Conservation (phyloP, 352 stramenopile genomes). For the Globisporangium polare region DNA sequence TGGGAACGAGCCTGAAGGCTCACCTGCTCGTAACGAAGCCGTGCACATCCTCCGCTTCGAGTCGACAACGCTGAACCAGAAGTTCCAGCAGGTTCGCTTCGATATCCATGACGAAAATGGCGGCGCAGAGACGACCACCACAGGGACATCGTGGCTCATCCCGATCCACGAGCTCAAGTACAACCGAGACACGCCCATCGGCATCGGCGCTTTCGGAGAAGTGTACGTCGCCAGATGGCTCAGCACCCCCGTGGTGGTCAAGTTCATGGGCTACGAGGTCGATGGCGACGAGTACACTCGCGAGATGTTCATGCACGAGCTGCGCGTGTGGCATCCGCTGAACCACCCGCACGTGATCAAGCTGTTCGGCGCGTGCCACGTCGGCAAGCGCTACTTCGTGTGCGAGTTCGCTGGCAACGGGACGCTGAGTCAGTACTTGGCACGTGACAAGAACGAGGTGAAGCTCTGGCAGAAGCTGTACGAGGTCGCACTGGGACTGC, state of each 20-base stretch:
- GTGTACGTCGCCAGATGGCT: conserved; percentile 3
- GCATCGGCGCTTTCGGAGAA: background rate
- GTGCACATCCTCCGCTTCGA: no score
- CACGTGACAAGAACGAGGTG: no score
- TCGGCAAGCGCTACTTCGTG: no score
- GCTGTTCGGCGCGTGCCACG: background rate
- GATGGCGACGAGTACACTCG: background rate
- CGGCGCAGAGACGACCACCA: no score
- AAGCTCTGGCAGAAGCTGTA: no score
- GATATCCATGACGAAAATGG: no score
- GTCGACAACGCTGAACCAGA: no score
- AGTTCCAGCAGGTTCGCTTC: no score
- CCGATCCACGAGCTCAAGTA: conserved; percentile 5
- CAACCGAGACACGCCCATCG: background rate
- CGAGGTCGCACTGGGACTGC: no score
- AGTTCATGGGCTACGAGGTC: conserved; percentile 3
- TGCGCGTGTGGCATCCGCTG: background rate
- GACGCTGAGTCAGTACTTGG: background rate
- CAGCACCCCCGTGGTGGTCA: background rate
- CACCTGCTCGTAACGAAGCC: no score
- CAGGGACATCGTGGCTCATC: no score
- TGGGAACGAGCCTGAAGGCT: no score
- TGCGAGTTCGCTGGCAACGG: background rate
- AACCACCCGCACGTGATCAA: conserved; percentile 4
- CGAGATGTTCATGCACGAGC: background rate